Evolutionary conservation across 441 rosid species (phyloP), one percentile per base, ranked within the genome.

Genomic region (Pelargonium fulgidum): DNA sequence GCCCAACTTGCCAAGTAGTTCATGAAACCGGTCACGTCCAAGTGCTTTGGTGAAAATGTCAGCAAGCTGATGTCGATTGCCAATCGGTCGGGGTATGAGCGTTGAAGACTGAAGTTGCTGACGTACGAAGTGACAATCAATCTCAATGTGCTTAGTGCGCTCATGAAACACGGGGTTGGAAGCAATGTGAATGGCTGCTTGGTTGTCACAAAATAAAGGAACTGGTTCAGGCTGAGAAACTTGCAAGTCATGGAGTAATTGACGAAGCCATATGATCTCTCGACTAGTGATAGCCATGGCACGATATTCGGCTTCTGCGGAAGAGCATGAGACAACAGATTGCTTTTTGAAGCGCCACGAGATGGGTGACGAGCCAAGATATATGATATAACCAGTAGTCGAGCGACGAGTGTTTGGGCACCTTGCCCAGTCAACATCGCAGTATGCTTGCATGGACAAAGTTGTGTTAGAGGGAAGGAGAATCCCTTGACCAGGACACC

Each of bases 321-420:
- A 11, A 1, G 63, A 54, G 3, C 45, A 24, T 29, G 71, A 68
- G 4, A 68, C 44, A 0, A 3, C 16, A 3, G 24, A 0, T 2
- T 70, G 66, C 20, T 62, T 61, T 20, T 70, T 42, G 3, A 44
- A 2, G 9, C 16, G 36, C 62, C 73, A 70, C 1, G 62, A 19
- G 0, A 70, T 1, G 0, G 42, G 45, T 0, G 22, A 4, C 5
- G 13, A 5, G 1, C 61, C 44, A 44, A 70, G 44, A 2, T 16
- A 14, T 1, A 63, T 16, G 0, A 41, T 6, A 13, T 19, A 62
- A 0, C 44, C 67, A 1, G 19, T 61, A 0, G 24, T 11, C 0
- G 73, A 70, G 0, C 45, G 12, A 0, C 66, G 1, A 10, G 56
- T 58, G 0, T 9, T 0, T 1, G 66, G 72, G 13, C 66, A 42